Base-by-base conservation (phyloP, 2,329 filamentous ascomycete species). In the Mycosphaerella arachidis region DNA sequence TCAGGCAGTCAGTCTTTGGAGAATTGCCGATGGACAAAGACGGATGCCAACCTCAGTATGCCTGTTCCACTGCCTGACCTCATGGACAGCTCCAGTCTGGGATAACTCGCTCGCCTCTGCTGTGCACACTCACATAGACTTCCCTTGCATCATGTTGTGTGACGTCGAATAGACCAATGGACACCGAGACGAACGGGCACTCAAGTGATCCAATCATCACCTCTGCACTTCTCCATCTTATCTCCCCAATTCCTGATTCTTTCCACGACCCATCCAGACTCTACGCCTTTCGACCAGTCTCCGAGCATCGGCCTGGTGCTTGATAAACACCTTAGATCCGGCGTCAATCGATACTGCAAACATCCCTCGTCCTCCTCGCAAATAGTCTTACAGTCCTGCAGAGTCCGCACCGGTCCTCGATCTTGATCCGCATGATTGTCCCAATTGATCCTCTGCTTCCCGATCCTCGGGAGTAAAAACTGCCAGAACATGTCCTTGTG, bases 221-320 rank as follows among this genome's bases (percentile, higher is more conserved):
- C 43, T 27, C 53, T 35, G 30, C 58, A 57, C 5, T 3, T 18
- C 37, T 53, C 53, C 58, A 56, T 56, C 40, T 55, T 52, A 6
- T 59, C 52, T 13, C 40, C 46, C 24, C 54, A 63, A 31, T 53
- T 55, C 48, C 55, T 56, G 54, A 67, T 60, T 16, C 66, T 55
- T n/a, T 63, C 62, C 10, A 48, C 43, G 6, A 69, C 64, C 68
- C 67, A 70, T 8, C 67, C 67, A 31, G 66, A 68, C 20, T 66
- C 62, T 1, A 63, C 50, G 6, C 64, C 63, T 16, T 61, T 60
- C 1, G 57, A 55, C 33, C 54, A 61, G 37, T 66, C 59, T 10
- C 68, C 68, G 13, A 66, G 31, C 18, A 58, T 65, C 12, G 66
- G 63, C 13, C 54, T 60, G 20, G 57, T 57, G 1, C 60, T 56